Percentiles rank a stretch among this genome's conserved stretches.
phyloP scores from a whole-genome alignment of 2,329 filamentous ascomycete genomes.

The Camillea tinctor region DNA sequence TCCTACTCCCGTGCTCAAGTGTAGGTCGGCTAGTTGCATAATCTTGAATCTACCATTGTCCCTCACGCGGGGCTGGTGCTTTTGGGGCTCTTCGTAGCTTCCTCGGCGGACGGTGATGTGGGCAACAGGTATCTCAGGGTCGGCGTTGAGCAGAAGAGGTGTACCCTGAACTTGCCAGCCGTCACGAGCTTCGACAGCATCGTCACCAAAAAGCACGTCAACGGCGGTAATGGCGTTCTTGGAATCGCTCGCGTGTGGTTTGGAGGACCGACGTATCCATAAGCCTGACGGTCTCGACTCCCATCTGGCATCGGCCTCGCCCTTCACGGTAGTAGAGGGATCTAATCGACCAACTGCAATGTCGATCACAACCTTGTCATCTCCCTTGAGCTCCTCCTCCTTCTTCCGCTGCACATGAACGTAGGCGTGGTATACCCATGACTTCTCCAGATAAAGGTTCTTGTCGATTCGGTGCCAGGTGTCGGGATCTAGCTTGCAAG shows the following conservation, averaged over 20 bases:
- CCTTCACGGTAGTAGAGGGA: conserved; percentile 58
- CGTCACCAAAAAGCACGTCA: conserved; percentile 85
- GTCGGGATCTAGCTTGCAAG: conserved; percentile 69
- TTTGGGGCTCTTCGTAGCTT: conserved; percentile 59
- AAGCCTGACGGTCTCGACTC: conserved; percentile 74
- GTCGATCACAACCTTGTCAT: conserved; percentile 79
- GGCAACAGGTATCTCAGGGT: conserved; percentile 62
- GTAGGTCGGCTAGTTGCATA: conserved; percentile 91
- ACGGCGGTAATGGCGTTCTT: conserved; percentile 74
- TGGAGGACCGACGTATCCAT: conserved; percentile 76
- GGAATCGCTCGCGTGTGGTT: conserved; percentile 72
- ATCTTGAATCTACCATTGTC: conserved; percentile 97
- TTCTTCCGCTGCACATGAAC: conserved; percentile 80
- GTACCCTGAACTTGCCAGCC: conserved; percentile 80
- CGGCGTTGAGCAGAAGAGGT: conserved; percentile 67
- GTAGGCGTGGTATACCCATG: conserved; percentile 75
- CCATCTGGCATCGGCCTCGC: conserved; percentile 65
- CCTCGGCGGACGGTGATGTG: conserved; percentile 80
- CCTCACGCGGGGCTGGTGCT: conserved; percentile 72
- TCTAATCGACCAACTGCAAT: conserved; percentile 71
- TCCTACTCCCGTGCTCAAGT: conserved; percentile 87
- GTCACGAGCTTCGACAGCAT: conserved; percentile 84
- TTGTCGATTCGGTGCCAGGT: conserved; percentile 85
- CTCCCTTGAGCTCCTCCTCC: conserved; percentile 74
- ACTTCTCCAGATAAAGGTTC: conserved; percentile 76